Evolutionary conservation across 73 alveolate genomes (phyloP).

Genomic region (Tetrahymena borealis): DNA sequence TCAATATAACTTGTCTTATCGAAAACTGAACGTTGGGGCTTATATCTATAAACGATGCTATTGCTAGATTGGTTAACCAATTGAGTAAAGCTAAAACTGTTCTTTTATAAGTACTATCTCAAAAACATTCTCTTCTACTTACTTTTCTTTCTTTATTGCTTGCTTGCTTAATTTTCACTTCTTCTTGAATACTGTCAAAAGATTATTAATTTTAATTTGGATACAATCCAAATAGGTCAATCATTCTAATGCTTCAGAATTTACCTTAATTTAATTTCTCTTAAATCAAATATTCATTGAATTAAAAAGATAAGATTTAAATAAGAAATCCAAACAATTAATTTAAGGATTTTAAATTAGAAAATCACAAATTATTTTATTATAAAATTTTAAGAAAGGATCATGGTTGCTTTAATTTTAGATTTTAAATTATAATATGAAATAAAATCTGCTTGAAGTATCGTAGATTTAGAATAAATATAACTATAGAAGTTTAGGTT

Average conservation of each 20-base stretch:
- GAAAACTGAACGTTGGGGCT: background rate
- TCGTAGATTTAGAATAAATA: too few relatives aligned
- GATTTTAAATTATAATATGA: too few relatives aligned
- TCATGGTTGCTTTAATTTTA: too few relatives aligned
- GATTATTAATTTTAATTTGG: background rate
- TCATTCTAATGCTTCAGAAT: background rate
- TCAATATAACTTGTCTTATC: background rate
- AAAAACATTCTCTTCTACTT: constrained; percentile 1
- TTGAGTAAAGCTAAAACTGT: background rate
- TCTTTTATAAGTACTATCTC: background rate
- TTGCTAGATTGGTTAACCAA: background rate
- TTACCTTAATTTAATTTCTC: background rate
- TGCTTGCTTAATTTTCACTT: background rate
- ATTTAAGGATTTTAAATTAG: too few relatives aligned
- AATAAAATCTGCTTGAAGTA: too few relatives aligned
- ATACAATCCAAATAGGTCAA: background rate
- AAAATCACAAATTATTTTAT: too few relatives aligned
- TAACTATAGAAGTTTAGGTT: too few relatives aligned
- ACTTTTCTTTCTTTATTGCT: background rate
- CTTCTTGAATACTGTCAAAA: background rate
- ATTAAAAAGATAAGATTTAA: background rate
- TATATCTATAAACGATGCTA: background rate
- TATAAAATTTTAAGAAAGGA: too few relatives aligned
- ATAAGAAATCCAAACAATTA: too few relatives aligned
- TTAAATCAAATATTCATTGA: background rate